Conservation (phyloP, 2,329 filamentous ascomycete genomes). For the Aspergillus phoenicis region DNA sequence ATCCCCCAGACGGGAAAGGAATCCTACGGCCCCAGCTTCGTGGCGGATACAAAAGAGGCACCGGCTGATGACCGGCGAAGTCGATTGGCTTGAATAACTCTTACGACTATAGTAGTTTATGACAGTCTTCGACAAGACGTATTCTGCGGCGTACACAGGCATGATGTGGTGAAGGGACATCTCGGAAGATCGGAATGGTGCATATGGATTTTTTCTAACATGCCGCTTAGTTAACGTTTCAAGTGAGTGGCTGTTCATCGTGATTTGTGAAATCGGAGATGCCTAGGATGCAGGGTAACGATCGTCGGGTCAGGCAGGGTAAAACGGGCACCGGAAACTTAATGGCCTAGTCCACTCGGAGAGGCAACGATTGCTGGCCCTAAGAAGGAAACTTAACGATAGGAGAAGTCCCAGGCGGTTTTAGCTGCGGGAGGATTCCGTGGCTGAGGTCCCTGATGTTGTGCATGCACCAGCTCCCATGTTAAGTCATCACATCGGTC, state of each 20-base stretch:
- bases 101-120: too few species aligned
- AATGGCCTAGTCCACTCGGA: conserved; percentile 5
- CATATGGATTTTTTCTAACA: neutral
- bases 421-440: conserved; percentile 17
- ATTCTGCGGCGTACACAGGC: too few species aligned
- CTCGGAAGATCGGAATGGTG: neutral
- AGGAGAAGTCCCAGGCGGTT: neutral
- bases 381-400: neutral
- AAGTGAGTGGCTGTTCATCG: neutral
- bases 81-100: neutral
- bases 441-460: neutral
- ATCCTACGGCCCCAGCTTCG: conserved; percentile 9
- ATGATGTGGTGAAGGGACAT: neutral
- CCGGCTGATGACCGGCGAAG: neutral
- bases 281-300: conserved; percentile 1
- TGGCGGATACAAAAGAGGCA: conserved; percentile 5
- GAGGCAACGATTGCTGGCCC: conserved; percentile 13
- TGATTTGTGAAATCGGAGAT: neutral
- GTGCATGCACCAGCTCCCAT: neutral
- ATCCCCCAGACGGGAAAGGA: conserved; percentile 8
- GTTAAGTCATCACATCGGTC: neutral
- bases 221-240: neutral
- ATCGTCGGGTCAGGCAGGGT: conserved; percentile 5
- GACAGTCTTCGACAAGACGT: too few species aligned
- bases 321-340: conserved; percentile 4